phyloP scores from a whole-genome alignment of 306 rosid genomes.

The apple (Malus domestica) region ASM211411v1 NC_041804.1:3368001-3368500 shows the following conservation, averaged over 20 bases:
- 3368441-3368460: neutral
- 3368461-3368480: neutral
- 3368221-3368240: neutral
- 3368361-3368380: neutral
- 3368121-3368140: neutral
- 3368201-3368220: neutral
- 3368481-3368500: neutral
- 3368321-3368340: neutral
- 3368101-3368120: neutral
- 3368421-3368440: neutral
- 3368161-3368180: neutral
- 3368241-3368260: neutral
- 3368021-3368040: neutral
- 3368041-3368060: neutral
- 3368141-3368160: neutral
- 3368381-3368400: neutral
- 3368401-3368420: neutral
- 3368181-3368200: neutral
- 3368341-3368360: neutral
- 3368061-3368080: neutral
- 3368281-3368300: neutral
- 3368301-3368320: neutral
- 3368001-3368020: neutral
- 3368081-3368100: neutral
- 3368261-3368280: neutral